Base-by-base conservation (phyloP, 768 basidiomycete species). In the Phanerochaete sordida region DNA sequence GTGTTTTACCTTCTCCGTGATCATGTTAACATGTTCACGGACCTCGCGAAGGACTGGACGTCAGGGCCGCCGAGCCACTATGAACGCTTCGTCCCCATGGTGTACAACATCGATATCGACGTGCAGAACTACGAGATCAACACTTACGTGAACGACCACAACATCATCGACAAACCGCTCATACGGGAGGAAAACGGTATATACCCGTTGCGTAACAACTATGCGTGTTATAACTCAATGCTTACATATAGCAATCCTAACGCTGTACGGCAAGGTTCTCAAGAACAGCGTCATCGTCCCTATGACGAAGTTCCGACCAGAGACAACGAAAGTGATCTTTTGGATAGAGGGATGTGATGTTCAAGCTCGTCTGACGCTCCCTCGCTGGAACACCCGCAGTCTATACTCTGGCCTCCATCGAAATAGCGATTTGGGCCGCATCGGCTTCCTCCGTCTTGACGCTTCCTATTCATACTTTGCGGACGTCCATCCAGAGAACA, bases 21-120 rank as follows among this genome's bases (percentile, higher is more conserved):
- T 69, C 96, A 98, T 68, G 85, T 95, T 74, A 95, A 93, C 67
- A 91, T 98, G 82, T 84, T 98, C 67, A 87, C 87, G 3, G 96
- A 98, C 72, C 80, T 98, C n/a, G 86, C 87, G 33, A 90, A 87
- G 64, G 96, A 98, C 69, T 98, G 95, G 94, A 81, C 79, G 24
- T 84, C 89, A 12, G 94, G 93, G 3, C 89, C 91, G 26, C 86
- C 88, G 0, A 84, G 81, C 33, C 88, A 93, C 69, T 91, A 87
- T 70, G 77, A 87, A 62, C 87, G 86, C 48, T 98, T 95, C 71
- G 79, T 94, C 23, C 95, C 96, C 0, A 93, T 83, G 71, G 69
- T 85, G 7, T 98, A 98, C 73, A 72, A 72, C 16, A 73, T 95
- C 63, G 79, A 88, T 51, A 64, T 97, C 50, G 80, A 85, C 58